Evolutionary conservation across 768 basidiomycete species (phyloP).

Genomic region (Coprinellus micaceus): DNA sequence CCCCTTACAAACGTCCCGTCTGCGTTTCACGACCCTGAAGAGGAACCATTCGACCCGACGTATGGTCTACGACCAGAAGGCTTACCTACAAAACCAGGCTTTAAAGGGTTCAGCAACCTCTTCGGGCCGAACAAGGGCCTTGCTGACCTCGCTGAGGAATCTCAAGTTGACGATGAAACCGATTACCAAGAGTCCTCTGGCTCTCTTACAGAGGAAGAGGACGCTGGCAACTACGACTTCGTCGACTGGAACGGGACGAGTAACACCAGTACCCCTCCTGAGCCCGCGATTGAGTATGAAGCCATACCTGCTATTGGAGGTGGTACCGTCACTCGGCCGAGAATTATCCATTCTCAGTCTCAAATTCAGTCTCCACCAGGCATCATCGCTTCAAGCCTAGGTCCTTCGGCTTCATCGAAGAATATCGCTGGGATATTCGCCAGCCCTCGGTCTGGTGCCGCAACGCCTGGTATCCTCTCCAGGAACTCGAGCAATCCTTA

Average conservation of each 20-base stretch:
- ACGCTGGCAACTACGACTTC: constrained; percentile 50
- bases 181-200: constrained; percentile 21
- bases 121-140: constrained; percentile 68
- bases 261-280: constrained; percentile 50
- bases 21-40: constrained; percentile 24
- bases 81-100: constrained; percentile 79
- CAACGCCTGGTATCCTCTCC: constrained; percentile 24
- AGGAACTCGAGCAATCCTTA: constrained; percentile 24
- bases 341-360: constrained; percentile 83
- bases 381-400: constrained; percentile 14
- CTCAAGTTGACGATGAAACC: constrained; percentile 38
- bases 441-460: constrained; percentile 18
- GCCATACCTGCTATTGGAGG: constrained; percentile 91
- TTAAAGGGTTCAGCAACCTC: constrained; percentile 71
- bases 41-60: constrained; percentile 93
- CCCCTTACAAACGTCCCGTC: constrained; percentile 12
- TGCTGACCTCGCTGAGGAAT: constrained; percentile 77
- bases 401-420: constrained; percentile 14
- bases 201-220: constrained; percentile 18
- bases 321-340: constrained; percentile 79
- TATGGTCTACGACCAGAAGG: constrained; percentile 94
- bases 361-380: constrained; percentile 50
- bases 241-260: constrained; percentile 50
- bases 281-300: constrained; percentile 65
- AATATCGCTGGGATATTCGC: constrained; percentile 6